Percentiles rank a stretch among this genome's conserved stretches.
Conservation (phyloP, 208 protist species). For the Acanthamoeba healyi region DNA sequence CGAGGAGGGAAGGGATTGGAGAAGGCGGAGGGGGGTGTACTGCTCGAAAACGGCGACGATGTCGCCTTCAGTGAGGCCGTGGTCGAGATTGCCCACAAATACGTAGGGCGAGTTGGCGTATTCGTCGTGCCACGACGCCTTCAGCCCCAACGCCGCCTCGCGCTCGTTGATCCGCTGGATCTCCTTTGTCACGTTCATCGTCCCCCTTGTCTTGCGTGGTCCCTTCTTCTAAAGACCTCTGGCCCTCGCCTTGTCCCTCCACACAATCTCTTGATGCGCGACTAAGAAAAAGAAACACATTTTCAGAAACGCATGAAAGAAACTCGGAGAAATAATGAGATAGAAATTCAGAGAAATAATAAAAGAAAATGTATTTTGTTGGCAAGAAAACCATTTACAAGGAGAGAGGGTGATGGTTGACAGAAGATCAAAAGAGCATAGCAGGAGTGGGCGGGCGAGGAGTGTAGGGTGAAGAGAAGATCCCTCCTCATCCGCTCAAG, state of each 20-base stretch:
- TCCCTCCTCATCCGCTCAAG: background rate
- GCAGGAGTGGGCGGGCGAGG: background rate
- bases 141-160: conserved; percentile 70
- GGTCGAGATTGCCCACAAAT: conserved; percentile 79
- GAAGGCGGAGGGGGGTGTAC: conserved; percentile 72
- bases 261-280: no score
- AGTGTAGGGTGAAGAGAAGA: background rate
- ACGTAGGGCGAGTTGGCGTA: conserved; percentile 81
- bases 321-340: no score
- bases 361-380: no score
- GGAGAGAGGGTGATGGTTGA: no score
- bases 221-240: no score
- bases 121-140: conserved; percentile 82
- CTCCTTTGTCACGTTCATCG: conserved; percentile 78
- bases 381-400: no score
- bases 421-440: no score
- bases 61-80: conserved; percentile 84
- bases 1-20: background rate
- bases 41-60: conserved; percentile 88
- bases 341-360: no score
- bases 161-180: conserved; percentile 80
- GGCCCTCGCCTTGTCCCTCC: no score
- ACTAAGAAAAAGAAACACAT: no score
- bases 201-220: no score
- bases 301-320: no score